These are phyloP conservation scores for Pythium folliculosum DNA, from an alignment of 352 stramenopile species.

Conservation along the genomic window DNA sequence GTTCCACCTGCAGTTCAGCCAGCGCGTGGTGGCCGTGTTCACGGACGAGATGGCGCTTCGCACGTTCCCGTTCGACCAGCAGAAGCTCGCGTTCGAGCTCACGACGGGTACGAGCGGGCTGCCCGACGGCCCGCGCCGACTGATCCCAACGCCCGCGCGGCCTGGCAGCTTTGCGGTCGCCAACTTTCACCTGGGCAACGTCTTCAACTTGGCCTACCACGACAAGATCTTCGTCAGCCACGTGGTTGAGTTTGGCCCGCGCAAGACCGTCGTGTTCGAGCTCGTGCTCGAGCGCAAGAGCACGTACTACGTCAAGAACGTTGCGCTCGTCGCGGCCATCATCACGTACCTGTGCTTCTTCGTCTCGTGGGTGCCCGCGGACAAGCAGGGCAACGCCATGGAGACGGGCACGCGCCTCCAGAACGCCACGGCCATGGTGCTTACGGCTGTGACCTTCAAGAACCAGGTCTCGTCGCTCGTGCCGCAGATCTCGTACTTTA, in stretches of 20 bases:
- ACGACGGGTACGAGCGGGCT: slow-evolving; percentile 14
- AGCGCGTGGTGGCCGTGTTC: slow-evolving; percentile 44
- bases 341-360: slow-evolving; percentile 61
- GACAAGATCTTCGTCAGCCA: slow-evolving; percentile 53
- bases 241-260: slow-evolving; percentile 32
- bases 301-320: slow-evolving; percentile 58
- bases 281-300: slow-evolving; percentile 57
- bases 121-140: slow-evolving; percentile 15
- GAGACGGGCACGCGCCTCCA: slow-evolving; percentile 53
- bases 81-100: slow-evolving; percentile 58
- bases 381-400: slow-evolving; percentile 27
- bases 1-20: slow-evolving; percentile 40
- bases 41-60: slow-evolving; percentile 57
- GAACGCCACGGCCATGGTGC: slow-evolving; percentile 60
- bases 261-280: slow-evolving; percentile 52
- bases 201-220: slow-evolving; percentile 49
- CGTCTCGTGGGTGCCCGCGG: background rate
- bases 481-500: slow-evolving; percentile 71
- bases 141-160: slow-evolving; percentile 21
- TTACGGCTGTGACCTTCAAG: slow-evolving; percentile 69
- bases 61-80: slow-evolving; percentile 61
- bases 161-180: slow-evolving; percentile 44
- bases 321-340: slow-evolving; percentile 42
- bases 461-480: slow-evolving; percentile 48
- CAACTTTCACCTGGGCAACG: slow-evolving; percentile 58